Evolutionary conservation across 345 rosid genomes (phyloP).

Genomic region (Melastoma malabathricum): DNA sequence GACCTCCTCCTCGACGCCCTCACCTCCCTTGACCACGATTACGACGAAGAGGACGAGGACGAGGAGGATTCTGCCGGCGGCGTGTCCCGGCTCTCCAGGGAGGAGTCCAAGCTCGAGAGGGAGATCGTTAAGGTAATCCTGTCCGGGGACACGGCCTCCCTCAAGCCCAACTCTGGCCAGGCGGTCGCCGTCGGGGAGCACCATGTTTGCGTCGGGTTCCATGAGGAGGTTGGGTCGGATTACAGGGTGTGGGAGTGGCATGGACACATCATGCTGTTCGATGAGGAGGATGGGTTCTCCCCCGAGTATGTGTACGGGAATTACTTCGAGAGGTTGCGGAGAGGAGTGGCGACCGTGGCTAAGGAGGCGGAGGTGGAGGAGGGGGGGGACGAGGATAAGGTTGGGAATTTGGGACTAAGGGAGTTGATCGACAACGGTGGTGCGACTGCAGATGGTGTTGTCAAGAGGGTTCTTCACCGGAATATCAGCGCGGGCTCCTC

Average conservation of each 20-base stretch:
- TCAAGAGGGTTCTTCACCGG: conserved; percentile 75
- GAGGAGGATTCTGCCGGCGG: conserved; percentile 16
- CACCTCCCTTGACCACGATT: conserved; percentile 32
- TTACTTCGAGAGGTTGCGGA: conserved; percentile 79
- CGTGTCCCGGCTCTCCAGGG: conserved; percentile 44
- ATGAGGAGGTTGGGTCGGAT: conserved; percentile 67
- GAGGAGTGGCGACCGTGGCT: conserved; percentile 14
- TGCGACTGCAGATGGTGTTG: conserved; percentile 45
- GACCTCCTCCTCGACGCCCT: conserved; percentile 56
- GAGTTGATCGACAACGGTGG: conserved; percentile 69
- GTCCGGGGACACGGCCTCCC: conserved; percentile 54
- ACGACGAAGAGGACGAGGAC: conserved; percentile 21
- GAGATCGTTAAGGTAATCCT: conserved; percentile 60
- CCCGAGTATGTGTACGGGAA: conserved; percentile 97
- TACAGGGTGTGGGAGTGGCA: conserved; percentile 99
- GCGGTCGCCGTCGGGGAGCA: conserved; percentile 84
- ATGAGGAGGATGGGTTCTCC: conserved; percentile 67
- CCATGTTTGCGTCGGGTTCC: conserved; percentile 79
- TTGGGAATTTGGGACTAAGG: conserved; percentile 58
- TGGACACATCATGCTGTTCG: conserved; percentile 88
- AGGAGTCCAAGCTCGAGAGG: conserved; percentile 77
- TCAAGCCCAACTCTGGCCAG: conserved; percentile 89
- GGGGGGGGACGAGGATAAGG: conserved; percentile 33
- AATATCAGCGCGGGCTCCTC: conserved; percentile 45
- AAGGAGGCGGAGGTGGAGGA: conserved; percentile 24